phyloP scores from a whole-genome alignment of 2,329 filamentous ascomycete genomes.

The Cryphonectria radicalis region DNA sequence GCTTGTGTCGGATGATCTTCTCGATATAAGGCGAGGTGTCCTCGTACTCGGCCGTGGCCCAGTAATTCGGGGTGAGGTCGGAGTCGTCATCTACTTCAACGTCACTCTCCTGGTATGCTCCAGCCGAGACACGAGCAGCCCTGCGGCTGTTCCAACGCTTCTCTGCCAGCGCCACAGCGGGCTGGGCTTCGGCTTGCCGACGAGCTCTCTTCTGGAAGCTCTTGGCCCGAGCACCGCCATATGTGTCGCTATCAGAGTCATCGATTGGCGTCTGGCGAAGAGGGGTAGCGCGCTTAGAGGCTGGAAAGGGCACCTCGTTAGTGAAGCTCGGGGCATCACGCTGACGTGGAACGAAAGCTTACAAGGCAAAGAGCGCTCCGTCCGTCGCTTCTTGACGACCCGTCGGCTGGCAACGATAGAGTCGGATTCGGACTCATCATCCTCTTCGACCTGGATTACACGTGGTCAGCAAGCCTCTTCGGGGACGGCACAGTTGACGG shows the following conservation, averaged over 20 bases:
- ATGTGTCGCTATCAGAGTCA: slow-evolving; percentile 75
- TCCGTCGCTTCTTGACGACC: slow-evolving; percentile 69
- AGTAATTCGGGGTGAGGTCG: slow-evolving; percentile 72
- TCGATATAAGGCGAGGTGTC: slow-evolving; percentile 88
- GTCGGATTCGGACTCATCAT: slow-evolving; percentile 76
- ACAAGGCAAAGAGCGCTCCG: slow-evolving; percentile 68
- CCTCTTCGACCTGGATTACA: slow-evolving; percentile 51
- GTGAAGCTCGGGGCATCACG: neutral
- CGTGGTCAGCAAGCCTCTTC: slow-evolving; percentile 32
- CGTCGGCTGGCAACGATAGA: slow-evolving; percentile 61
- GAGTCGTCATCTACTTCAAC: slow-evolving; percentile 68
- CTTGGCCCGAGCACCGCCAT: slow-evolving; percentile 75
- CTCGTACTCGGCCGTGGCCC: slow-evolving; percentile 67
- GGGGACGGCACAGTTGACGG: slow-evolving; percentile 3
- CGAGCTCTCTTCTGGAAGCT: slow-evolving; percentile 77
- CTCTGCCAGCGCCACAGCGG: slow-evolving; percentile 71
- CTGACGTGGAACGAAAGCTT: slow-evolving; percentile 37
- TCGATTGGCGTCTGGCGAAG: slow-evolving; percentile 56
- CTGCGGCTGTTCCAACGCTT: slow-evolving; percentile 91
- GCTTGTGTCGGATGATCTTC: slow-evolving; percentile 83
- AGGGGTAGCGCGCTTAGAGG: slow-evolving; percentile 64
- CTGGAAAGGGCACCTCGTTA: slow-evolving; percentile 41
- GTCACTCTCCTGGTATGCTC: slow-evolving; percentile 69
- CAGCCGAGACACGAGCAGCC: slow-evolving; percentile 71
- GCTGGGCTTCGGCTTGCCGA: slow-evolving; percentile 70